These are phyloP conservation scores for Ceratobasidium sp. DNA, from an alignment of 1,284 basidiomycete species.

Conservation along the genomic window DNA sequence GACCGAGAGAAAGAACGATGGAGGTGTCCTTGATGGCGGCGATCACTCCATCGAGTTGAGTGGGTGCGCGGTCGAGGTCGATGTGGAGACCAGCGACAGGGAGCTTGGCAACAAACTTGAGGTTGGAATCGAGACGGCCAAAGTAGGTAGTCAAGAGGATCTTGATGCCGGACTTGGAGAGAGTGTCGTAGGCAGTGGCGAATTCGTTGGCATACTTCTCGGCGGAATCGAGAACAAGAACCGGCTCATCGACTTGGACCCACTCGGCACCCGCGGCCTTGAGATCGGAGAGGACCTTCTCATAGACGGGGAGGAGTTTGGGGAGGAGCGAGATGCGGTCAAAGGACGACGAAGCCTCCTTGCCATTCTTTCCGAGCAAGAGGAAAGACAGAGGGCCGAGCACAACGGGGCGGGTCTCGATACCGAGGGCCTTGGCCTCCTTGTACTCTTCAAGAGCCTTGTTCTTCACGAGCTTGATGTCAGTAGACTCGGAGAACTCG, in stretches of 20 bases:
- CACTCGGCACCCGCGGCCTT: slow-evolving; percentile 91
- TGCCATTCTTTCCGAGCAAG: slow-evolving; percentile 87
- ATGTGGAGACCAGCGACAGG: slow-evolving; percentile 95
- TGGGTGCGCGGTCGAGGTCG: slow-evolving; percentile 92
- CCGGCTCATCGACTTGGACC: slow-evolving; percentile 97
- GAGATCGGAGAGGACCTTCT: slow-evolving; percentile 87
- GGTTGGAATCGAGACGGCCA: slow-evolving; percentile 91
- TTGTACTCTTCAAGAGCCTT: slow-evolving; percentile 94
- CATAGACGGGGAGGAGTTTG: slow-evolving; percentile 91
- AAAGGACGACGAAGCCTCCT: slow-evolving; percentile 85
- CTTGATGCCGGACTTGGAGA: slow-evolving; percentile 84
- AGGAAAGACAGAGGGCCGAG: slow-evolving; percentile 97
- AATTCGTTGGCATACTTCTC: slow-evolving; percentile 82
- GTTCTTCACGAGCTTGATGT: slow-evolving; percentile 96
- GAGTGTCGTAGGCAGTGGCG: slow-evolving; percentile 79
- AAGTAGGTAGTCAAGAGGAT: slow-evolving; percentile 96
- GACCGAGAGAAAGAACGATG: slow-evolving; percentile 88
- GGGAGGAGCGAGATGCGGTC: slow-evolving; percentile 88
- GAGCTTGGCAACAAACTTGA: slow-evolving; percentile 89
- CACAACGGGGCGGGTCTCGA: slow-evolving; percentile 92
- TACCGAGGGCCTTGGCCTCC: slow-evolving; percentile 90
- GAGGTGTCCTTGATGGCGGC: slow-evolving; percentile 81
- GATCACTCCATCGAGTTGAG: slow-evolving; percentile 84
- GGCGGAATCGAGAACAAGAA: slow-evolving; percentile 91
- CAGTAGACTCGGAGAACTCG: slow-evolving; percentile 88